Evolutionary conservation across 2,329 filamentous ascomycete species (phyloP).

Genomic region (Neurospora sp.): DNA sequence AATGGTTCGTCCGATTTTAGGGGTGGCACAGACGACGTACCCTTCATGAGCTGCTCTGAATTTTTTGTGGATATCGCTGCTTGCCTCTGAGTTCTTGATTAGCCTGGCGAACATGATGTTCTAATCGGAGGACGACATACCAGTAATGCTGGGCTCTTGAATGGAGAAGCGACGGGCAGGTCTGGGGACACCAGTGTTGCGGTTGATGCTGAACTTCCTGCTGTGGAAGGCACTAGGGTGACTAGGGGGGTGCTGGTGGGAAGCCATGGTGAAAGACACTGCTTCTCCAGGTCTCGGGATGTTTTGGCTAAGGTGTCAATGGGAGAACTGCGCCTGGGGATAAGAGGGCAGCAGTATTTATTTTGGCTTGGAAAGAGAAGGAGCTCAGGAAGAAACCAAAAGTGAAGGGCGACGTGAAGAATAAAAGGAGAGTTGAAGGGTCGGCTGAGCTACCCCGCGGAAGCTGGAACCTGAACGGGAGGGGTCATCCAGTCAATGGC

Average conservation of each 20-base stretch:
- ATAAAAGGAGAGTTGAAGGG: background rate
- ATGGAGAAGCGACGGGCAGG: conserved; percentile 47
- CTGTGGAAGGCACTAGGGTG: conserved; percentile 37
- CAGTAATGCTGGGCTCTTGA: conserved; percentile 45
- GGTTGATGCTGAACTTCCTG: conserved; percentile 59
- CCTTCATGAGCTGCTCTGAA: conserved; percentile 87
- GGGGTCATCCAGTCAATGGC: background rate
- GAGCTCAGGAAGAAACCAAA: background rate
- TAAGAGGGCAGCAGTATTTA: no score
- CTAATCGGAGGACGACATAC: conserved; percentile 27
- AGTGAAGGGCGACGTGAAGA: background rate
- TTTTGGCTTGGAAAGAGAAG: background rate
- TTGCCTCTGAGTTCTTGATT: conserved; percentile 49
- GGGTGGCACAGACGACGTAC: conserved; percentile 4
- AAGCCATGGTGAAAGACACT: background rate
- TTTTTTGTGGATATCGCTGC: conserved; percentile 76
- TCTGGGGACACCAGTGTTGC: conserved; percentile 52
- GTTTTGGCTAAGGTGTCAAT: background rate
- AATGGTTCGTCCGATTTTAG: background rate
- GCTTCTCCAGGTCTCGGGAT: background rate
- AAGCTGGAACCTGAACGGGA: background rate
- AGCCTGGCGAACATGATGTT: conserved; percentile 3
- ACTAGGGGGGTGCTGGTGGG: background rate
- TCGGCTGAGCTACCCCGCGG: background rate
- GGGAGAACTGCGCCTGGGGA: no score